These are phyloP conservation scores for Podaxis rugospora DNA, from an alignment of 768 basidiomycete genomes.

Conservation along the genomic window DNA sequence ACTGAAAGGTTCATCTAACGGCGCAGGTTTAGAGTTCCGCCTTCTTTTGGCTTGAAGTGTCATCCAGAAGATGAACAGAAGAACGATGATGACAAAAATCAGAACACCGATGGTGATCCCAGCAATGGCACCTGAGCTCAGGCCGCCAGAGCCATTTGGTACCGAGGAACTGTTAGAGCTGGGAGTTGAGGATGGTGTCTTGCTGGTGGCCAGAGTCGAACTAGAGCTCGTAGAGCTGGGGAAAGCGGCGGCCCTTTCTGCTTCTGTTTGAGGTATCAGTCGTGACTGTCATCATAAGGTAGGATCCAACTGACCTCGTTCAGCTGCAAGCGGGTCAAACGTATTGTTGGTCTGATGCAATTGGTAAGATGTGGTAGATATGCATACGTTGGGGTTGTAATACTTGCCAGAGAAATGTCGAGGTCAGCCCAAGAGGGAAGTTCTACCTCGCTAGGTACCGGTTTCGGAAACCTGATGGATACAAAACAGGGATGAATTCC, in stretches of 20 bases:
- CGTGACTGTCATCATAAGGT: neutral
- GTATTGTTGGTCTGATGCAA: constrained; percentile 24
- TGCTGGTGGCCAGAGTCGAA: neutral
- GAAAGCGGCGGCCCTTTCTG: neutral
- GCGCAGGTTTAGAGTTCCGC: constrained; percentile 12
- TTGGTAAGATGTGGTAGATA: constrained; percentile 1
- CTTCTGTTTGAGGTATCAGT: neutral
- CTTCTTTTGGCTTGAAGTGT: constrained; percentile 20
- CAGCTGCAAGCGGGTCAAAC: constrained; percentile 33
- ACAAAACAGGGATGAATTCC: neutral
- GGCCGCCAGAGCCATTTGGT: constrained; percentile 3
- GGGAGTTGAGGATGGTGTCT: constrained; percentile 12
- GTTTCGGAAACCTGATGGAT: constrained; percentile 35
- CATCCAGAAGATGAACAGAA: constrained; percentile 35
- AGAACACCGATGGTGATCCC: constrained; percentile 58
- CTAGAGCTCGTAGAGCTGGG: neutral
- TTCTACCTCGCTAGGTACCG: constrained; percentile 35
- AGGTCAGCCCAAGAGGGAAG: constrained; percentile 59
- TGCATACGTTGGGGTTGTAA: neutral
- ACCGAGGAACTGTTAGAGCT: constrained; percentile 12
- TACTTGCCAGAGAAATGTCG: constrained; percentile 37
- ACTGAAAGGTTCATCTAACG: neutral
- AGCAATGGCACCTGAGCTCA: constrained; percentile 53
- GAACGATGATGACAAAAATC: constrained; percentile 35
- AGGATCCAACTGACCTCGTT: constrained; percentile 15